phyloP scores from a whole-genome alignment of 148 eudicot species.

The Fallopia convolvulus region DNA sequence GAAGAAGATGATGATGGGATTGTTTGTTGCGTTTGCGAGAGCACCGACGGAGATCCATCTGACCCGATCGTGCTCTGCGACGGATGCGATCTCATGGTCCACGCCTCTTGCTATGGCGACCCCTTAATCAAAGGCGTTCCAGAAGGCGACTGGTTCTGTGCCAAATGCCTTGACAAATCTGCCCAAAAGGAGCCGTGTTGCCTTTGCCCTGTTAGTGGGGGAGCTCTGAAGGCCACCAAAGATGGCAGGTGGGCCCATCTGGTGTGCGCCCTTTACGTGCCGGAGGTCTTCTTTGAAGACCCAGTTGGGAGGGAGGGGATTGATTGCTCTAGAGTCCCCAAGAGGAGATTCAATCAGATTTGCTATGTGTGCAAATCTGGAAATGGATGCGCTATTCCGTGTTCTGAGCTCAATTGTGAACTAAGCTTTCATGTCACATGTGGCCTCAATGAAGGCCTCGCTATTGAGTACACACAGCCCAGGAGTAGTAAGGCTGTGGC shows the following conservation, averaged over 20 bases:
- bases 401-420: slow-evolving; percentile 66
- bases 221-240: slow-evolving; percentile 62
- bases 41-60: slow-evolving; percentile 76
- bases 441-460: slow-evolving; percentile 68
- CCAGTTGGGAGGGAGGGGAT: slow-evolving; percentile 71
- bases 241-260: slow-evolving; percentile 76
- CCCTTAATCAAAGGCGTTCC: slow-evolving; percentile 60
- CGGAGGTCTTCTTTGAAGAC: slow-evolving; percentile 81
- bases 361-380: slow-evolving; percentile 53
- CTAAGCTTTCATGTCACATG: slow-evolving; percentile 75
- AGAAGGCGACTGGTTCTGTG: slow-evolving; percentile 89
- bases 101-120: slow-evolving; percentile 66
- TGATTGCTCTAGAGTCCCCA: slow-evolving; percentile 49
- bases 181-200: slow-evolving; percentile 11
- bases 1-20: slow-evolving; percentile 67
- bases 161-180: slow-evolving; percentile 26
- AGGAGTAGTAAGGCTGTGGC: slow-evolving; percentile 33
- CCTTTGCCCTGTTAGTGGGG: slow-evolving; percentile 55
- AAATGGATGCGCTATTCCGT: slow-evolving; percentile 71
- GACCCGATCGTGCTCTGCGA: slow-evolving; percentile 95
- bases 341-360: slow-evolving; percentile 39
- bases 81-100: slow-evolving; percentile 89
- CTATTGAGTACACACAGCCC: slow-evolving; percentile 68
- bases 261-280: slow-evolving; percentile 66
- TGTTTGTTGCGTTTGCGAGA: slow-evolving; percentile 63